phyloP scores from a whole-genome alignment of 257 asterid genomes.

The Handroanthus guayacan region DNA sequence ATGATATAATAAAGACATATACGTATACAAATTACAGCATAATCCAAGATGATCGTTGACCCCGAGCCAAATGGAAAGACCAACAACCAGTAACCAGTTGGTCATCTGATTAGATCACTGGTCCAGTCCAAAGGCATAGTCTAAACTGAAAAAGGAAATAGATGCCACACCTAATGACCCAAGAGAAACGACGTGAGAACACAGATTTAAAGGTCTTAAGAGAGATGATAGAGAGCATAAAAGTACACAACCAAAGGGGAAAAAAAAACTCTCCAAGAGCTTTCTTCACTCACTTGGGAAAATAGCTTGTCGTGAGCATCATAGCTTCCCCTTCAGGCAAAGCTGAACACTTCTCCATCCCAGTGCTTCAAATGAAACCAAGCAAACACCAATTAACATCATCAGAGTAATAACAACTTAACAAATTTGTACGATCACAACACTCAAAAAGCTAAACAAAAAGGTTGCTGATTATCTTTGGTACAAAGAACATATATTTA shows the following conservation, averaged over 20 bases:
- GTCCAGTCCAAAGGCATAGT: neutral
- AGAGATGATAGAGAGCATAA: constrained; percentile 9
- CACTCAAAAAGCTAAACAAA: constrained; percentile 17
- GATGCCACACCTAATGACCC: constrained; percentile 13
- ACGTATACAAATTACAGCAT: neutral
- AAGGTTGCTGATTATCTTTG: constrained; percentile 12
- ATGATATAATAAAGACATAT: neutral
- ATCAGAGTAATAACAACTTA: constrained; percentile 21
- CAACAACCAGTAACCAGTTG: constrained; percentile 12
- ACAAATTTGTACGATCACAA: constrained; percentile 19
- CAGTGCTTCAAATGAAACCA: constrained; percentile 53
- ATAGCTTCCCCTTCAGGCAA: constrained; percentile 40
- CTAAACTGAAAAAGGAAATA: constrained; percentile 4
- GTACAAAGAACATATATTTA: neutral
- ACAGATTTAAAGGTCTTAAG: constrained; percentile 14
- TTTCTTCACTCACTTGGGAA: constrained; percentile 68
- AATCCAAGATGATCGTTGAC: neutral
- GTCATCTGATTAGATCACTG: neutral
- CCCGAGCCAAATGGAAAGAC: constrained; percentile 11
- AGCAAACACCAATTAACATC: constrained; percentile 38
- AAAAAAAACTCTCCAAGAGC: constrained; percentile 22
- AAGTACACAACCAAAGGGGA: constrained; percentile 11
- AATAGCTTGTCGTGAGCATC: constrained; percentile 48
- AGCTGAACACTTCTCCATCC: constrained; percentile 42
- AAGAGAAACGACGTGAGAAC: neutral